phyloP scores from a whole-genome alignment of 2,329 filamentous ascomycete species.

The Diplocarpon mali region DNA sequence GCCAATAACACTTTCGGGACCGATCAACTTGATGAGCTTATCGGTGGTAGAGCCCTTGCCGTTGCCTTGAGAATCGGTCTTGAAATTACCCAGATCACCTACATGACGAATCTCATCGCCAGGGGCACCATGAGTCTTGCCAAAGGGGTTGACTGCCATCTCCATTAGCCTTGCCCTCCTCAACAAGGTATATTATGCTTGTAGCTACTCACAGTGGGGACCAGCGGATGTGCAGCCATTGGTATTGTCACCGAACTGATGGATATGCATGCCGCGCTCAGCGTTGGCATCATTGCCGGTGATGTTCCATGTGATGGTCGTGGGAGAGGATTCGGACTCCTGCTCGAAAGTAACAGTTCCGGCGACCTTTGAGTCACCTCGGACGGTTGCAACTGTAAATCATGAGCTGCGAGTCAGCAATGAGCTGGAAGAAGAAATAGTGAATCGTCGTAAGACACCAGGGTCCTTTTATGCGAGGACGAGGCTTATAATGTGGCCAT shows the following conservation, averaged over 20 bases:
- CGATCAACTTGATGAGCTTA: slow-evolving; percentile 87
- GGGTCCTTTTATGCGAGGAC: slow-evolving; percentile 10
- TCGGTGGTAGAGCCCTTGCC: slow-evolving; percentile 71
- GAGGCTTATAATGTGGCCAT: slow-evolving; percentile 28
- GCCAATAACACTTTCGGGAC: slow-evolving; percentile 87
- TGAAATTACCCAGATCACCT: slow-evolving; percentile 94
- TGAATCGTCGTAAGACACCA: background rate
- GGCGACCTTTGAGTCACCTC: slow-evolving; percentile 92
- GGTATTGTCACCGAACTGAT: slow-evolving; percentile 99
- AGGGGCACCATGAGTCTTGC: slow-evolving; percentile 86
- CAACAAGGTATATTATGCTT: background rate
- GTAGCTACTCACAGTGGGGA: slow-evolving; percentile 70
- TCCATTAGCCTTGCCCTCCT: slow-evolving; percentile 9
- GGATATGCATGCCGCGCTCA: slow-evolving; percentile 95
- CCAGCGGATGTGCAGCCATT: slow-evolving; percentile 98
- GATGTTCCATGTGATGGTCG: slow-evolving; percentile 87
- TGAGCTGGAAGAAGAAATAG: slow-evolving; percentile 1
- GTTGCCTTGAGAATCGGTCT: slow-evolving; percentile 88
- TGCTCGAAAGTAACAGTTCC: slow-evolving; percentile 96
- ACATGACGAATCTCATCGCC: slow-evolving; percentile 79
- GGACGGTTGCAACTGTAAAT: slow-evolving; percentile 76
- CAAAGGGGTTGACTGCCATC: slow-evolving; percentile 76
- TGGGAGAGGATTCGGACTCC: slow-evolving; percentile 66
- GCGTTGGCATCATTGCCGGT: slow-evolving; percentile 87
- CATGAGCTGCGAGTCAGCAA: slow-evolving; percentile 7